Evolutionary conservation across 1,139 yeast genomes (phyloP).

Genomic region (Taphrina wiesneri): DNA sequence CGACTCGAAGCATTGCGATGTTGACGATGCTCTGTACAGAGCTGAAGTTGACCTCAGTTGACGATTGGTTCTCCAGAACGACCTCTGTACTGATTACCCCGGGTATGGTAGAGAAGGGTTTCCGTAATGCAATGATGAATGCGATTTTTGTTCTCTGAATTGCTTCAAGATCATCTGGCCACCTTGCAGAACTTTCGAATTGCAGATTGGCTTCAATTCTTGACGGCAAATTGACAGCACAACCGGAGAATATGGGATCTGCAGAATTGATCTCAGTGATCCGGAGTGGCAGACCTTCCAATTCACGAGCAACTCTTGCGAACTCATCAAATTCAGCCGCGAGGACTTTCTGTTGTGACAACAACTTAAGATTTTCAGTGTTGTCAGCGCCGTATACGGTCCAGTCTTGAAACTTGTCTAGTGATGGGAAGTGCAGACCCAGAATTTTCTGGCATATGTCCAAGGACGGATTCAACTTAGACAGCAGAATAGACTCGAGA

Average conservation of each 20-base stretch:
- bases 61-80: constrained; percentile 59
- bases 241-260: constrained; percentile 6
- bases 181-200: constrained; percentile 83
- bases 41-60: neutral
- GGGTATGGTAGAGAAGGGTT: constrained; percentile 48
- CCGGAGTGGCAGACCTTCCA: constrained; percentile 66
- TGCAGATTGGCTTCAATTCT: constrained; percentile 66
- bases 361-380: constrained; percentile 22
- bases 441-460: constrained; percentile 48
- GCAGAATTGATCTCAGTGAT: constrained; percentile 60
- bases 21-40: constrained; percentile 49
- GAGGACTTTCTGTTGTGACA: neutral
- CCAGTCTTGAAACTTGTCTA: constrained; percentile 61
- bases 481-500: constrained; percentile 87
- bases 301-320: constrained; percentile 60
- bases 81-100: constrained; percentile 60
- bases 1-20: constrained; percentile 38
- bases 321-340: constrained; percentile 53
- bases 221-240: neutral
- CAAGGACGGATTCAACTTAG: constrained; percentile 7
- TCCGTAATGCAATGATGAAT: constrained; percentile 71
- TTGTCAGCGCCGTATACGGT: constrained; percentile 51
- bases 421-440: constrained; percentile 68
- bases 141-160: constrained; percentile 90
- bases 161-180: constrained; percentile 92